Evolutionary conservation across 768 basidiomycete species (phyloP).

Genomic region (Hortiboletus campestris): DNA sequence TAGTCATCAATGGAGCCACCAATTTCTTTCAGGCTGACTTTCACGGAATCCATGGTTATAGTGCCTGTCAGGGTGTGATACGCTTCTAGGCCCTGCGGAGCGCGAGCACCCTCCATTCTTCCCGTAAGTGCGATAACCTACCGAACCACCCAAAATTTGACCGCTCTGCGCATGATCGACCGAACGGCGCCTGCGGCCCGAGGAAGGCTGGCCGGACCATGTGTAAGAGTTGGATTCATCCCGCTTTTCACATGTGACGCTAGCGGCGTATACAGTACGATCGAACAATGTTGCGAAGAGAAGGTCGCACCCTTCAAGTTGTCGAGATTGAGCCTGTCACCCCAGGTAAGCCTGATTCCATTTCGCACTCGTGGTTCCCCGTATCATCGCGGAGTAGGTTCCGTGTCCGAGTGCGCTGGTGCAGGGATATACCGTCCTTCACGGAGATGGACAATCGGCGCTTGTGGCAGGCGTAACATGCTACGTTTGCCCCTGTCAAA

Average conservation of each 20-base stretch:
- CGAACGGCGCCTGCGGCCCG: background rate
- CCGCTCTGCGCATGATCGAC: background rate
- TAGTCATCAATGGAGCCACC: slow-evolving; percentile 18
- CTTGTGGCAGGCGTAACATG: slow-evolving; percentile 2
- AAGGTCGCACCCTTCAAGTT: slow-evolving; percentile 3
- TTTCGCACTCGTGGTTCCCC: slow-evolving; percentile 1
- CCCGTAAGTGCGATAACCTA: slow-evolving; percentile 10
- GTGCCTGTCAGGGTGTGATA: background rate
- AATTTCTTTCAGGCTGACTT: slow-evolving; percentile 16
- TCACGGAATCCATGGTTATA: slow-evolving; percentile 5
- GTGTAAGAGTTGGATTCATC: background rate
- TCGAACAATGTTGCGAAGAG: background rate
- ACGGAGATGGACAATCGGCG: slow-evolving; percentile 2
- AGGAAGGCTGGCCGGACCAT: slow-evolving; percentile 25
- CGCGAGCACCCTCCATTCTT: slow-evolving; percentile 13
- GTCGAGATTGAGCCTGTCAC: background rate
- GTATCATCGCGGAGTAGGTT: slow-evolving; percentile 9
- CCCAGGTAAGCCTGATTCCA: slow-evolving; percentile 3
- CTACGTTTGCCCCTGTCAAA: slow-evolving; percentile 14
- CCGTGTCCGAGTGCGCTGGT: background rate
- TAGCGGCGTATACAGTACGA: background rate
- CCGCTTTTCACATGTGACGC: slow-evolving; percentile 3
- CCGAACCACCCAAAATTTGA: background rate
- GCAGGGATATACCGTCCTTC: slow-evolving; percentile 3
- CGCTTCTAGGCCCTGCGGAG: background rate